phyloP scores from a whole-genome alignment of 2,329 filamentous ascomycete genomes.

The Fusarium armeniacum region DNA sequence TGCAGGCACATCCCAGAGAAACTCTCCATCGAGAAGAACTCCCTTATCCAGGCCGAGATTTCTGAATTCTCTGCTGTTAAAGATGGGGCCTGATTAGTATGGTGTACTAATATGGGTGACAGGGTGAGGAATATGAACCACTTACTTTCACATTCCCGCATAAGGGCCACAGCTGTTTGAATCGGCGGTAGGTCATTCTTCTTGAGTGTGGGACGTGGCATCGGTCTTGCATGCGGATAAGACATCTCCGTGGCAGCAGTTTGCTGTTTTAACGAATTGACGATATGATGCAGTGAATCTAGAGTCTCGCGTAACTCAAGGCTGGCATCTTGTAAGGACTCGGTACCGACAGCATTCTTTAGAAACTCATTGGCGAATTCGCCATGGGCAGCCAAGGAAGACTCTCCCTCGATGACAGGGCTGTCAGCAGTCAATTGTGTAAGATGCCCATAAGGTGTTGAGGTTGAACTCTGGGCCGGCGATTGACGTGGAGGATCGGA shows the following conservation, averaged over 20 bases:
- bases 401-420: conserved; percentile 60
- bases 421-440: conserved; percentile 45
- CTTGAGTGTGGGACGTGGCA: conserved; percentile 41
- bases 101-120: not conserved
- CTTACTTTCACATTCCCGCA: conserved; percentile 44
- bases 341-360: conserved; percentile 54
- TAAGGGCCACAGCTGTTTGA: conserved; percentile 43
- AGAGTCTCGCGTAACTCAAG: conserved; percentile 55
- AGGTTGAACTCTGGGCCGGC: conserved; percentile 28
- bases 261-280: conserved; percentile 47
- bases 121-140: not conserved
- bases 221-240: conserved; percentile 42
- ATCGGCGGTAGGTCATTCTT: conserved; percentile 45
- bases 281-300: conserved; percentile 53
- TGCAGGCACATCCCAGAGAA: conserved; percentile 54
- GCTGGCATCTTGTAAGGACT: conserved; percentile 47
- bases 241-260: conserved; percentile 45
- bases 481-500: conserved; percentile 31
- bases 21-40: conserved; percentile 49
- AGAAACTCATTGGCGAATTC: conserved; percentile 63
- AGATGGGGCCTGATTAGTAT: conserved; percentile 1
- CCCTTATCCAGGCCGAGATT: conserved; percentile 49
- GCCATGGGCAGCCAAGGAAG: conserved; percentile 62
- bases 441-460: conserved; percentile 40
- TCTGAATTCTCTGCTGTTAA: conserved; percentile 43